These are phyloP conservation scores for Acanthamoeba sp. DNA, from an alignment of 208 protist species.

Conservation along the genomic window DNA sequence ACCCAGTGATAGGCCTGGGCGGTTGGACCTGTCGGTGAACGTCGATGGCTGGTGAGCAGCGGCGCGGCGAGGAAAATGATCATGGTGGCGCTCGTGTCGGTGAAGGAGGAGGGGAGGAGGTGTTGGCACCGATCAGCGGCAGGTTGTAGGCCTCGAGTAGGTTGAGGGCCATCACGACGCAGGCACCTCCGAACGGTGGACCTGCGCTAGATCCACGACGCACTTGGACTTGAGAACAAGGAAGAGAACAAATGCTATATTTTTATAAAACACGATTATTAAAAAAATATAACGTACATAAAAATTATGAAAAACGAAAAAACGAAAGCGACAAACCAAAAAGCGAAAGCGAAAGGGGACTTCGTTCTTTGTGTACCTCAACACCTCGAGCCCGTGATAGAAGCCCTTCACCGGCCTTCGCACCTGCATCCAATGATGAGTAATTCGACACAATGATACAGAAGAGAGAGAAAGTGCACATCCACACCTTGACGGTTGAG, in stretches of 20 bases:
- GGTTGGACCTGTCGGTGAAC: neutral
- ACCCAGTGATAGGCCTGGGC: conserved; percentile 46
- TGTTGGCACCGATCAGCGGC: neutral
- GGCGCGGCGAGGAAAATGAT: too few species aligned
- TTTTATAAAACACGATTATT: neutral
- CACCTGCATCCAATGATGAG: too few species aligned
- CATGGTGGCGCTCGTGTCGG: too few species aligned
- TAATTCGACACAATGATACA: neutral
- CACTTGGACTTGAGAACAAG: neutral
- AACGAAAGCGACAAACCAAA: neutral
- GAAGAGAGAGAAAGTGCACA: neutral
- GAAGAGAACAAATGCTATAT: neutral
- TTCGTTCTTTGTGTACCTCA: conserved; percentile 39
- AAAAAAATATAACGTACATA: neutral
- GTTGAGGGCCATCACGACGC: conserved; percentile 78
- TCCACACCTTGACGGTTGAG: neutral
- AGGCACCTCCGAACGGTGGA: conserved; percentile 68
- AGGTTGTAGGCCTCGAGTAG: conserved; percentile 49
- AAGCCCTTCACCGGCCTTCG: neutral
- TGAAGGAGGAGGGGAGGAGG: neutral
- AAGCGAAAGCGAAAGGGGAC: neutral
- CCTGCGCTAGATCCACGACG: neutral
- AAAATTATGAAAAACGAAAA: neutral
- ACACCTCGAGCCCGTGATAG: conserved; percentile 64
- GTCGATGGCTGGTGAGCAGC: too few species aligned